Evolutionary conservation across 257 asterid species (phyloP).

Genomic region (Solanum piurae): DNA sequence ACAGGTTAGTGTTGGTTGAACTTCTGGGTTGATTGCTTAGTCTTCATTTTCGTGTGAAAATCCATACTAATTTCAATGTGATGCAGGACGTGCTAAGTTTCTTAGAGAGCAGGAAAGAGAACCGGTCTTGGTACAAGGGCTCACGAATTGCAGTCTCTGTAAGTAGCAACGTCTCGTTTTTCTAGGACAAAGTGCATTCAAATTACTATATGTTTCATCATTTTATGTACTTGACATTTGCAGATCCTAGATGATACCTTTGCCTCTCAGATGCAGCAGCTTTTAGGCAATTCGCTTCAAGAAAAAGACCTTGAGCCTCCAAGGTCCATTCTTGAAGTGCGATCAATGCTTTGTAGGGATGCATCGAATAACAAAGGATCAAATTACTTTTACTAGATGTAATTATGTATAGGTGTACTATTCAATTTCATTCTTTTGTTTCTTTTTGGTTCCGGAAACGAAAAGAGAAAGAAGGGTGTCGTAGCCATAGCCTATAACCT

Average conservation of each 20-base stretch:
- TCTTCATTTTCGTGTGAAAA: background rate
- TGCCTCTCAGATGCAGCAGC: conserved; percentile 48
- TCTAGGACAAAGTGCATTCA: background rate
- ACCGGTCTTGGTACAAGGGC: conserved; percentile 41
- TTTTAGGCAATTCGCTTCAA: conserved; percentile 34
- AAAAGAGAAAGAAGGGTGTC: background rate
- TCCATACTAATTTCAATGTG: background rate
- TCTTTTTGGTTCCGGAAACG: background rate
- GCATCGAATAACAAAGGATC: conserved; percentile 23
- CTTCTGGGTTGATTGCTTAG: background rate
- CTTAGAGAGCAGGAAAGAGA: conserved; percentile 44
- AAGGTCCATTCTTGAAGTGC: conserved; percentile 33
- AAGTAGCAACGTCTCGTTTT: conserved; percentile 1
- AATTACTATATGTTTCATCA: background rate
- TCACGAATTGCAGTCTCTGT: conserved; percentile 41
- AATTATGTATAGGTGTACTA: background rate
- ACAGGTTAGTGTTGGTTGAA: conserved; percentile 16
- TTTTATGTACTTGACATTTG: background rate
- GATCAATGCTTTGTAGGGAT: conserved; percentile 39
- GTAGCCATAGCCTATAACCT: background rate
- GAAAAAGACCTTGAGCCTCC: conserved; percentile 43
- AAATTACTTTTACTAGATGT: conserved; percentile 16
- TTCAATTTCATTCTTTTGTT: background rate
- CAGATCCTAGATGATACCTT: conserved; percentile 39
- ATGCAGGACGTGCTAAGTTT: conserved; percentile 37